Conservation (phyloP, 2,329 filamentous ascomycete species). For the Neonectria sp. region DNA sequence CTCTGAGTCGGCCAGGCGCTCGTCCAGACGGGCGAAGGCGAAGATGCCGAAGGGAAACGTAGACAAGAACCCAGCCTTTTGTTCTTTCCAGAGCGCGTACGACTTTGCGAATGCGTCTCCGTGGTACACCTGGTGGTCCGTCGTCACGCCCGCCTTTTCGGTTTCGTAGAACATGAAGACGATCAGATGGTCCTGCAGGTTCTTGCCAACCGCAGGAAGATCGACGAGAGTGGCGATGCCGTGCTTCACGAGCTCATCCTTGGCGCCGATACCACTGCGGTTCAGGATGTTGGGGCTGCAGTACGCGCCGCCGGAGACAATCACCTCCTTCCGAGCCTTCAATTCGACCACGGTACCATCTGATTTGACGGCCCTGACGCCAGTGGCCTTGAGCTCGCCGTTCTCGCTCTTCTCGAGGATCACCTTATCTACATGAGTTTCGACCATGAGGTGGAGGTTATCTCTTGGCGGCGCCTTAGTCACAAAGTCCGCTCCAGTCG, state of each 20-base stretch:
- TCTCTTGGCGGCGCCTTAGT: conserved; percentile 53
- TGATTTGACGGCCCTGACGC: conserved; percentile 58
- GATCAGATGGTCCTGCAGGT: conserved; percentile 65
- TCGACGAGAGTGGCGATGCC: conserved; percentile 60
- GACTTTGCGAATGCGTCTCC: conserved; percentile 65
- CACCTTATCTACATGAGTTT: conserved; percentile 67
- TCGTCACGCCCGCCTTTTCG: conserved; percentile 65
- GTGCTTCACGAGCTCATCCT: conserved; percentile 58
- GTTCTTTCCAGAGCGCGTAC: conserved; percentile 69
- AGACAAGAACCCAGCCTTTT: conserved; percentile 71
- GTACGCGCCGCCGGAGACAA: conserved; percentile 64
- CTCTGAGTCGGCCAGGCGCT: conserved; percentile 68
- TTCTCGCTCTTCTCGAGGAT: conserved; percentile 56
- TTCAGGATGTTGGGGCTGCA: conserved; percentile 67
- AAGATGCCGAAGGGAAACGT: conserved; percentile 76
- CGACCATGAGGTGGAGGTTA: conserved; percentile 65
- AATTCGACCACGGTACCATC: conserved; percentile 59
- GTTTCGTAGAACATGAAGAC: conserved; percentile 75
- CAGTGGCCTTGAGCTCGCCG: conserved; percentile 59
- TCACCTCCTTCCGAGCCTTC: conserved; percentile 54
- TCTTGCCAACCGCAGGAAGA: conserved; percentile 65
- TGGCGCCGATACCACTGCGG: conserved; percentile 66
- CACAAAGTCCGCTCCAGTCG: conserved; percentile 68
- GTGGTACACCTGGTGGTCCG: conserved; percentile 69
- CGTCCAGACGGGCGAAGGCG: conserved; percentile 73